phyloP scores from a whole-genome alignment of 2,329 filamentous ascomycete species.

The Magnaporthiopsis incrustans region DNA sequence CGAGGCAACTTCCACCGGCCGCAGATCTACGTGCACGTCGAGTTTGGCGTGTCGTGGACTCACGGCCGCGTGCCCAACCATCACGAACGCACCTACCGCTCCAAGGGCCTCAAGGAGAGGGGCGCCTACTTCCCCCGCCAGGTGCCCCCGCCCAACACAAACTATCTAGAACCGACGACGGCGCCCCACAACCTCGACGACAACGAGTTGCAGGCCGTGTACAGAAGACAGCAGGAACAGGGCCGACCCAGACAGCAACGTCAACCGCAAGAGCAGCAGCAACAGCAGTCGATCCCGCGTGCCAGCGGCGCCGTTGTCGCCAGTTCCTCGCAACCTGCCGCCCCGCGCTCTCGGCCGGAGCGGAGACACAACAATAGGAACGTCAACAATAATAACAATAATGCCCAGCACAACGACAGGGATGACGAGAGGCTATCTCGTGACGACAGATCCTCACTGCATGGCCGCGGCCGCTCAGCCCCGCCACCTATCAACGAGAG shows the following conservation, averaged over 20 bases:
- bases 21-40: constrained; percentile 42
- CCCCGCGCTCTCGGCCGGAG: constrained; percentile 13
- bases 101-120: constrained; percentile 34
- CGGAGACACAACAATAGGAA: constrained; percentile 6
- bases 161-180: constrained; percentile 28
- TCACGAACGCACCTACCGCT: constrained; percentile 39
- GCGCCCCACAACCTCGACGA: constrained; percentile 13
- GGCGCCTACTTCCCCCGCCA: constrained; percentile 35
- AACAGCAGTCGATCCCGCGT: constrained; percentile 12
- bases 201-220: constrained; percentile 6
- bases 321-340: no score
- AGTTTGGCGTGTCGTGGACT: constrained; percentile 44
- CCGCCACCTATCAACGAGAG: constrained; percentile 39
- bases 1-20: constrained; percentile 25
- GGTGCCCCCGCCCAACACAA: constrained; percentile 35
- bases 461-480: constrained; percentile 40
- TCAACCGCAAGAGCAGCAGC: constrained; percentile 11
- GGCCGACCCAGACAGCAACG: constrained; percentile 4
- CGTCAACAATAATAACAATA: background rate
- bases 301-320: no score
- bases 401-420: constrained; percentile 1
- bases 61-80: constrained; percentile 33
- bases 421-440: constrained; percentile 19
- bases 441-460: constrained; percentile 20
- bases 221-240: background rate